Percentiles rank a stretch among this genome's conserved stretches.
Conservation (phyloP, 768 basidiomycete species). For the Gyrodon lividus region DNA sequence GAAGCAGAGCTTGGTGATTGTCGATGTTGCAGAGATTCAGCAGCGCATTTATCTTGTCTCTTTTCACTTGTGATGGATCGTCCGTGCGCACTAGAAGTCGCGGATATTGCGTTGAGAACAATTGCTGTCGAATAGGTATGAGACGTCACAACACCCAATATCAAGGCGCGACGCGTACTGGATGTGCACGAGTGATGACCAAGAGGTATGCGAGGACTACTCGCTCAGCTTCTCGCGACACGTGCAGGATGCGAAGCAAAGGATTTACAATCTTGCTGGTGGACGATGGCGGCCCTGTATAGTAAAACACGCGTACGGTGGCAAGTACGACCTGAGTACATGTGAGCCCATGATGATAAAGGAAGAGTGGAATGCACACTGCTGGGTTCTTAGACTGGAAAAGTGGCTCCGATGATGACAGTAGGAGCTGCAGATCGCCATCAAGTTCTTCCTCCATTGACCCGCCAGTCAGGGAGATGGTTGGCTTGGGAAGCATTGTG, state of each 20-base stretch:
- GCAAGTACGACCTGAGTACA: slow-evolving; percentile 72
- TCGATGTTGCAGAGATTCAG: slow-evolving; percentile 61
- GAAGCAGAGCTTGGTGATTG: slow-evolving; percentile 68
- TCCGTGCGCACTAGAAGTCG: slow-evolving; percentile 69
- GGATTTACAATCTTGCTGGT: slow-evolving; percentile 63
- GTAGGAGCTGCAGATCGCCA: slow-evolving; percentile 70
- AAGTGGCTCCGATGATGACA: slow-evolving; percentile 70
- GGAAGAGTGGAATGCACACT: slow-evolving; percentile 41
- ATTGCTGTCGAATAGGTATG: slow-evolving; percentile 21
- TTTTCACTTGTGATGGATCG: slow-evolving; percentile 67
- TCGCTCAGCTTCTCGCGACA: slow-evolving; percentile 70
- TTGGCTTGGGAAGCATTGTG: slow-evolving; percentile 74
- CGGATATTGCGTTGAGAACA: slow-evolving; percentile 61
- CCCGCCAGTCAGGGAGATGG: slow-evolving; percentile 29
- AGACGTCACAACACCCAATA: not conserved
- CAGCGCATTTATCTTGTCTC: slow-evolving; percentile 73
- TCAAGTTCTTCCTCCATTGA: slow-evolving; percentile 65
- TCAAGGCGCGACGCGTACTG: slow-evolving; percentile 48
- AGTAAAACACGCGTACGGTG: slow-evolving; percentile 70
- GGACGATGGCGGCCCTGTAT: slow-evolving; percentile 59
- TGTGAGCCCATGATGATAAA: not conserved
- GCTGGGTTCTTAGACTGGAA: slow-evolving; percentile 88
- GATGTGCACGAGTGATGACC: slow-evolving; percentile 58
- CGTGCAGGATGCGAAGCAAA: slow-evolving; percentile 68
- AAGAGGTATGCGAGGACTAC: slow-evolving; percentile 72